Evolutionary conservation across 768 basidiomycete genomes (phyloP).

Genomic region (Leccinum longicurvipes): DNA sequence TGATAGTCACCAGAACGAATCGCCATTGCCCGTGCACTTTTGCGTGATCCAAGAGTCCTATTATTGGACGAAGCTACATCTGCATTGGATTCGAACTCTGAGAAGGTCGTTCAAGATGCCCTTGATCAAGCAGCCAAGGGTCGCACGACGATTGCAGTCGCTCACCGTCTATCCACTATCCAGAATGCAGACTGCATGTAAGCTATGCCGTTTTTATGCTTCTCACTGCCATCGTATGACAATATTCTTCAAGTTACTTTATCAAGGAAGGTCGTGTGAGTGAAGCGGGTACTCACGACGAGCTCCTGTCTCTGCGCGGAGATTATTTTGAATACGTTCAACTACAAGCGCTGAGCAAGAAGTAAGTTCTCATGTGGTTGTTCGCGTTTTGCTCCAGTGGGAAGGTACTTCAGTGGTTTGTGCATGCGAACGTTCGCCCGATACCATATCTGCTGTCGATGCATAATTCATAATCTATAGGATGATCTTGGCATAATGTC

Average conservation of each 20-base stretch:
- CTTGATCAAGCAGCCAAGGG: constrained; percentile 91
- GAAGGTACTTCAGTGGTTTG: not conserved
- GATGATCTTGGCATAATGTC: not conserved
- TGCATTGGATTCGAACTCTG: constrained; percentile 86
- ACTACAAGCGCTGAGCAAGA: constrained; percentile 66
- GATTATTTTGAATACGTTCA: constrained; percentile 89
- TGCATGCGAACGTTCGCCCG: not conserved
- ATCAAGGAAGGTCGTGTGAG: constrained; percentile 83
- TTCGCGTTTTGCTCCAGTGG: not conserved
- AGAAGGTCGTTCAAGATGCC: constrained; percentile 93
- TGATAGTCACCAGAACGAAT: constrained; percentile 44
- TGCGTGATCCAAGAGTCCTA: constrained; percentile 89
- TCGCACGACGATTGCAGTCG: constrained; percentile 94
- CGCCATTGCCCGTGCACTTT: constrained; percentile 86
- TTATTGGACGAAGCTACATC: constrained; percentile 89
- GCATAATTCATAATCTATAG: not conserved
- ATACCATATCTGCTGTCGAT: not conserved
- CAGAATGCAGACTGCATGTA: constrained; percentile 90
- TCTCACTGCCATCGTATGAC: not conserved
- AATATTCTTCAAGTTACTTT: constrained; percentile 62
- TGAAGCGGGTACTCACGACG: constrained; percentile 87
- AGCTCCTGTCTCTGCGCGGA: constrained; percentile 61
- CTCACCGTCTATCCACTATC: constrained; percentile 90
- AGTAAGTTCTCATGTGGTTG: not conserved
- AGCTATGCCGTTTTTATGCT: constrained; percentile 24